Base-by-base conservation (phyloP, 129 eudicot species). In the Lactuca saligna region DNA sequence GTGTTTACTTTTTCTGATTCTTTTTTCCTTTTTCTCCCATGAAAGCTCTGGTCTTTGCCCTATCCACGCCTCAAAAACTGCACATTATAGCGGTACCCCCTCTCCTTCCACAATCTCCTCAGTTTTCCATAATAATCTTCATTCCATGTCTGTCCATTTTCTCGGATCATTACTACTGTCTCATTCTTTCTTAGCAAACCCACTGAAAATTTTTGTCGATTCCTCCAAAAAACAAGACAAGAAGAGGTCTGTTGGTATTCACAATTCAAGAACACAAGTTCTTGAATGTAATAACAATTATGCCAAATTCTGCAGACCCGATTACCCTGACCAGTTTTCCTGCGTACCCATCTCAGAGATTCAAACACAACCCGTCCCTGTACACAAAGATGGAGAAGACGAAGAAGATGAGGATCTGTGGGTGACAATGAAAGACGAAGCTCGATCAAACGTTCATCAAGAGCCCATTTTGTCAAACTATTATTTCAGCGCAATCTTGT, bases 391-490 rank as follows among this genome's bases (percentile, higher is more conserved):
- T 49, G 68, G 17, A 41, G 66, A 64, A 29, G 2, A 63, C 6
- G 46, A 76, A 10, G 72, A 56, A 42, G 69, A 67, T 29, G 86
- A 76, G 29, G 85, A 83, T 78, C 20, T 92, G 25, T 88, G 96
- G 98, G 20, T 61, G 73, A 59, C 1, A n/a, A 82, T 92, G 88
- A 82, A 56, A 70, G 75, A 75, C 7, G 98, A 88, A 73, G 98
- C 98, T 20, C 71, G 79, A 63, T 54, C 50, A 0, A 90, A 82
- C 37, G 66, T 92, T 66, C 81, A 82, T 33, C 95, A 82, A 59
- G 98, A 92, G 63, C 98, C 96, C 72, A 86, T 92, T 4, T 75
- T 92, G 82, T 77, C 91, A 9, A 79, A n/a, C 60, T 92, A 86
- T 14, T 92, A 88, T 83, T 61, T 48, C 56, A 79, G 34, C 73